Base-by-base conservation (phyloP, 352 stramenopile species). In the Globisporangium spiculum region DNA sequence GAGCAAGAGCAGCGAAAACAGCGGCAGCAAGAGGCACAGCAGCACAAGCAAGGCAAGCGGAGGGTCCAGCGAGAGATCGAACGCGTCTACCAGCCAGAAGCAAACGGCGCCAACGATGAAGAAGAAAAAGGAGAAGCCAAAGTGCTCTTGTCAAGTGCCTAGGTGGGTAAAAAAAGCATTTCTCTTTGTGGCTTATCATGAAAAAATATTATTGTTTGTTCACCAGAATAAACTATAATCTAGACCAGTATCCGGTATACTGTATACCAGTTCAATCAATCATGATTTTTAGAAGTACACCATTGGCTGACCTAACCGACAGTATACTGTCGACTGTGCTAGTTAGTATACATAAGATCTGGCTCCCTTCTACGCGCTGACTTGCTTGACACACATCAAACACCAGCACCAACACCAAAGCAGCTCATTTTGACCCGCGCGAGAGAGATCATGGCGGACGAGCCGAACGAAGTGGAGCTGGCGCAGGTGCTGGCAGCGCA, bases 381-480 rank as follows among this genome's bases (percentile, higher is more conserved):
- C 30, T 32, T 32, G 30, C n/a, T 16, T 52, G 44, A 52, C 44
- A 52, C 44, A 18, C 12, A 18, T 18, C 14, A 18, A 52, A 52
- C 8, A 8, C 30, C 30, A 34, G 30, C 30, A 34, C 6, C 30
- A 34, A 34, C 1, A 34, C 30, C 30, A 34, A 6, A 8, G 26
- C 26, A 52, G 44, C 44, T 52, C 44, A 9, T 18, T 12, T 22
- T 9, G 12, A 7, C 44, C 1, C n/a, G 9, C 10, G 44, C 1
- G 26, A 27, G 26, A 36, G 9, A 4, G 10, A 68, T 44, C 32
- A 78, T 89, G 55, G 63, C 64, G n/a, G 70, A 80, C 60, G 75
- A 86, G 55, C 27, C 79, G 38, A 81, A 70, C 34, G 72, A 78
- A 57, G 61, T 73, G 34, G 62, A 64, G 52, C 48, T 71, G 24